A percentile compares a stretch with the other conserved stretches of the same genome.
These are phyloP conservation scores for Bipolaris victoriae DNA, from an alignment of 2,329 filamentous ascomycete species.

Conservation along the genomic window DNA sequence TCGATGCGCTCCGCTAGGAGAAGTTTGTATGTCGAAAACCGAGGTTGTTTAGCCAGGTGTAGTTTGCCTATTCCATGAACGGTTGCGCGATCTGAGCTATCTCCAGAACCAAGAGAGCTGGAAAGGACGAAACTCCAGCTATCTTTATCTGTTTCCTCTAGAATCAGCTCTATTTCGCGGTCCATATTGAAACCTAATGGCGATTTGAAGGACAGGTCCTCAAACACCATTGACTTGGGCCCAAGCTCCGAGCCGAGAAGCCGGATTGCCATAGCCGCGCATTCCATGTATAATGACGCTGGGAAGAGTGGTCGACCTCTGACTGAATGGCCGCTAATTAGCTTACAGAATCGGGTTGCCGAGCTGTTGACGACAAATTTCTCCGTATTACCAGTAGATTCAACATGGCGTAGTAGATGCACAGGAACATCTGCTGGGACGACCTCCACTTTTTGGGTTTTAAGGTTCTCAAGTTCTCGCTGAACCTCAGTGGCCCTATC, in stretches of 20 bases:
- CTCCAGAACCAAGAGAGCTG: slow-evolving; percentile 3
- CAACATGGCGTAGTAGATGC: slow-evolving; percentile 6
- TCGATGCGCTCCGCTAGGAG: slow-evolving; percentile 15
- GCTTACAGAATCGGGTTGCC: slow-evolving; percentile 14
- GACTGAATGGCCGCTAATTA: slow-evolving; percentile 27
- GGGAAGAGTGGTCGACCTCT: slow-evolving; percentile 22
- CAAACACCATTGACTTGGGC: slow-evolving; percentile 10
- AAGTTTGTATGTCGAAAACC: slow-evolving; percentile 17
- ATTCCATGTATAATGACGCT: slow-evolving; percentile 32
- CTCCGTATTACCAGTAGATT: not conserved
- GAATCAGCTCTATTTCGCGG: slow-evolving; percentile 7
- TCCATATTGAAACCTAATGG: slow-evolving; percentile 14
- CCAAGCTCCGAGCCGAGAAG: slow-evolving; percentile 6
- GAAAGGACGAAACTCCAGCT: slow-evolving; percentile 12
- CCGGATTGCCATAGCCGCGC: slow-evolving; percentile 18
- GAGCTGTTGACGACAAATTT: slow-evolving; percentile 19
- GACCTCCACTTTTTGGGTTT: not conserved
- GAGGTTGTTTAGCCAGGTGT: not conserved
- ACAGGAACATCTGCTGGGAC: not conserved
- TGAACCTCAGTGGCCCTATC: slow-evolving; percentile 10
- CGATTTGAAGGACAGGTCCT: slow-evolving; percentile 16
- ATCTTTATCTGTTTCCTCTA: slow-evolving; percentile 2
- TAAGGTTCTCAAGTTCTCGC: not conserved
- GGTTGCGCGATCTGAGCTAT: slow-evolving; percentile 4
- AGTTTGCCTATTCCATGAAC: slow-evolving; percentile 15